Percentiles rank a stretch among this genome's conserved stretches.
These are phyloP conservation scores for Trypanosoma lewisi DNA, from an alignment of 208 protist species.

Conservation along the genomic window DNA sequence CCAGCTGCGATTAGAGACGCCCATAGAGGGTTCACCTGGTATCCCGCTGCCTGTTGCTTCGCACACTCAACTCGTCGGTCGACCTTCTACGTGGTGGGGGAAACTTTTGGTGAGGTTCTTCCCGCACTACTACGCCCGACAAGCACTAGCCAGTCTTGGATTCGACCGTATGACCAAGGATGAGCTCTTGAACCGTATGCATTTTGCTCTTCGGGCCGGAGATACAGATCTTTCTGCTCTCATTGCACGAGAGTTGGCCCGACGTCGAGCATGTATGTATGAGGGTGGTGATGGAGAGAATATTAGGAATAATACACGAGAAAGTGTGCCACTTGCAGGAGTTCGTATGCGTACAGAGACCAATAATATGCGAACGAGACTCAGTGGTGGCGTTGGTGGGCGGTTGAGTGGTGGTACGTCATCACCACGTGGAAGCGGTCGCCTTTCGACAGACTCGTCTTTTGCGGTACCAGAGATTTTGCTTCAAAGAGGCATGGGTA, in stretches of 20 bases:
- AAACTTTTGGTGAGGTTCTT: conserved; percentile 31
- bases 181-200: conserved; percentile 69
- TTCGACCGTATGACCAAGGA: conserved; percentile 34
- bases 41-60: not conserved
- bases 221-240: conserved; percentile 51
- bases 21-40: not conserved
- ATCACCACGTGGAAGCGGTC: not conserved
- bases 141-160: conserved; percentile 21
- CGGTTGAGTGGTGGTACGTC: not conserved
- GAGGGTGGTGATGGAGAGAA: not conserved
- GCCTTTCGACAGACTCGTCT: conserved; percentile 9
- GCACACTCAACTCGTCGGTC: conserved; percentile 1
- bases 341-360: not conserved
- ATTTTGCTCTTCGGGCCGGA: conserved; percentile 64
- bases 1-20: not conserved
- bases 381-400: conserved; percentile 1
- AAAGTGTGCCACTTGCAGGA: not conserved
- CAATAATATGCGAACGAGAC: not conserved
- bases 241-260: conserved; percentile 71
- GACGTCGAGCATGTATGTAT: conserved; percentile 32
- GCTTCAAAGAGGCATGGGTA: conserved; percentile 3
- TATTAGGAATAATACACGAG: not conserved
- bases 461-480: conserved; percentile 25
- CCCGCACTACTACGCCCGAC: conserved; percentile 34
- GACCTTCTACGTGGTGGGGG: conserved; percentile 18